These are phyloP conservation scores for Dothiorella sarmentorum DNA, from an alignment of 2,329 filamentous ascomycete species.

Conservation along the genomic window DNA sequence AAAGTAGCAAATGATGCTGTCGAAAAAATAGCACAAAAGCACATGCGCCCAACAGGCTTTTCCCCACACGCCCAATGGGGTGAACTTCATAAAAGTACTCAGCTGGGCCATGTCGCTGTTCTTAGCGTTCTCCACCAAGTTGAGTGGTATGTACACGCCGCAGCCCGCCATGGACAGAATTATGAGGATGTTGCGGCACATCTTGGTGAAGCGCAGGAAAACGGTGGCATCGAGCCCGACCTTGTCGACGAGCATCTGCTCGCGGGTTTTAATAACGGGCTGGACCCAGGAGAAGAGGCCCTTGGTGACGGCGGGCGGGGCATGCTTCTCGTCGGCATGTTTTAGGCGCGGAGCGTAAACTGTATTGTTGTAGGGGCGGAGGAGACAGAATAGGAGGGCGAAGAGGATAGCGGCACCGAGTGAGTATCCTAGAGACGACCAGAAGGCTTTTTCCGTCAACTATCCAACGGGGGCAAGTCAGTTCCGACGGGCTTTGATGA, in stretches of 20 bases:
- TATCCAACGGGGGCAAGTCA: constrained; percentile 27
- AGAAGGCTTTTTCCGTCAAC: constrained; percentile 62
- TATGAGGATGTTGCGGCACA: constrained; percentile 89
- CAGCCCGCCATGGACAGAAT: constrained; percentile 69
- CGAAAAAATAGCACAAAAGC: constrained; percentile 60
- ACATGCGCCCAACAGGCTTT: constrained; percentile 58
- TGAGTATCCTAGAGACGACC: constrained; percentile 76
- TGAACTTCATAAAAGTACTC: constrained; percentile 54
- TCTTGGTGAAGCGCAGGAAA: constrained; percentile 82
- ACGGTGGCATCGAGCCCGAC: constrained; percentile 88
- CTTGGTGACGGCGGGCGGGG: constrained; percentile 80
- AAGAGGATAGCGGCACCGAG: constrained; percentile 70
- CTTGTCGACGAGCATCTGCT: constrained; percentile 72
- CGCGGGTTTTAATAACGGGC: constrained; percentile 73
- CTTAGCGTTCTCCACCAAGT: constrained; percentile 49
- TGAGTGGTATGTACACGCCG: constrained; percentile 75
- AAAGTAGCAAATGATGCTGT: constrained; percentile 72
- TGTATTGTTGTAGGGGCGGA: constrained; percentile 85
- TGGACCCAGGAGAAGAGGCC: constrained; percentile 84
- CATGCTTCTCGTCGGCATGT: constrained; percentile 85
- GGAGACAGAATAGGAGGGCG: constrained; percentile 77
- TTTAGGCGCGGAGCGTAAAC: constrained; percentile 95
- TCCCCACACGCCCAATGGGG: constrained; percentile 50
- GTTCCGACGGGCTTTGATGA: neutral
- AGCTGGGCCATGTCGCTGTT: constrained; percentile 29